Evolutionary conservation across 169 alveolate species (phyloP), one percentile per base, ranked within the genome.

Genomic region (Theileria equi): DNA sequence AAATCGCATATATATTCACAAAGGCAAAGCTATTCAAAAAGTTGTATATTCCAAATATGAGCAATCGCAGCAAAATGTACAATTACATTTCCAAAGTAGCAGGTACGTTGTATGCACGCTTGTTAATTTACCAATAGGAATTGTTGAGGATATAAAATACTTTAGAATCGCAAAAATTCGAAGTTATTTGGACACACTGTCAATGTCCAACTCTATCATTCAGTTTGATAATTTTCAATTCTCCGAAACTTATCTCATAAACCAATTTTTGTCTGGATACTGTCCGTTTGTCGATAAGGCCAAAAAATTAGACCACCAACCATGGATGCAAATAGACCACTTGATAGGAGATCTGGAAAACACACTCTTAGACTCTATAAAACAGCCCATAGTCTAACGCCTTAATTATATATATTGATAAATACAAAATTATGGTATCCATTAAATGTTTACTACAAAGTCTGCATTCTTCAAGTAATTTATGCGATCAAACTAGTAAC

Each of bases 401-500:
- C 16, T 10, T 10, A 11, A 52, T 5, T 5, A 52, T 52, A 52
- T 21, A 4, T 4, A 21, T 23, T 23, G 17, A 23, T 26, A 52
- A 52, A 23, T 23, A 23, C 5, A 44, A 44, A 21, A 44, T 29
- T 44, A 44, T 44, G 3, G 3, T 4, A 4, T 44, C 19, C 23
- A 44, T 44, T 10, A 44, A 44, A 3, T 44, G 10, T 44, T 44
- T 21, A 21, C 3, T 3, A 44, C 3, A 5, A 44, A 21, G 52
- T 44, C 23, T 44, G 5, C 3, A 44, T 3, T 25, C 3, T 44
- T 44, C 52, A 4, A 44, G 5, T 44, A 44, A 5, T 5, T 44
- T 44, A 4, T 44, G 52, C 3, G 21, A 6, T 85, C 81, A 97
- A 57, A 96, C 99, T 48, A 97, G 94, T 57, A 97, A 90, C 11